Conservation (phyloP, 768 basidiomycete genomes). For the Rhodotorula sphaerocarpa region DNA sequence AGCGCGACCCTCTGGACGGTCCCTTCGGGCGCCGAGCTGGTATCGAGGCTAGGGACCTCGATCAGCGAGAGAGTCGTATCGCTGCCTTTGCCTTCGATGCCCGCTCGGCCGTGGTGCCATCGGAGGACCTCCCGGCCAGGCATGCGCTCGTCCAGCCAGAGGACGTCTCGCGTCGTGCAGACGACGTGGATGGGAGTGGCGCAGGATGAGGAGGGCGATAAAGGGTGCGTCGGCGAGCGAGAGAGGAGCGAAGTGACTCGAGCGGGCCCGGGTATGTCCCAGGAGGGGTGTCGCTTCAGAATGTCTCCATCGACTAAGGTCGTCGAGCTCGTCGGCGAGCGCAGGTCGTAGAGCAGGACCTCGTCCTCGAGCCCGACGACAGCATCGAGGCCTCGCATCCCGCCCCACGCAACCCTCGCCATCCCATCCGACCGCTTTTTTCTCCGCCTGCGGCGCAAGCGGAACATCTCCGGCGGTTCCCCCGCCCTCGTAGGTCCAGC, state of each 20-base stretch:
- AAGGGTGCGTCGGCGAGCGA: neutral
- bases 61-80: conserved; percentile 15
- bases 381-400: conserved; percentile 6
- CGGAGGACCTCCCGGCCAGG: conserved; percentile 19
- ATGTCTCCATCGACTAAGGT: neutral
- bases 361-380: conserved; percentile 27
- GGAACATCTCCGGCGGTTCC: conserved; percentile 8
- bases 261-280: neutral
- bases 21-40: neutral
- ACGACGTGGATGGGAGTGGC: conserved; percentile 2
- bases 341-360: conserved; percentile 29
- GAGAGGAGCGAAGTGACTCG: conserved; percentile 20
- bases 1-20: conserved; percentile 18
- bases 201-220: neutral
- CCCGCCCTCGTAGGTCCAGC: neutral
- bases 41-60: neutral
- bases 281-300: conserved; percentile 4
- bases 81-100: conserved; percentile 12
- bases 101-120: conserved; percentile 15
- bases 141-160: conserved; percentile 29
- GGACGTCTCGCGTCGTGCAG: conserved; percentile 26
- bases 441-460: conserved; percentile 11
- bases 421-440: conserved; percentile 5
- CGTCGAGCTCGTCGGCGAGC: neutral
- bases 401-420: conserved; percentile 17